These are phyloP conservation scores for Pholiota molesta DNA, from an alignment of 768 basidiomycete species.

Conservation along the genomic window DNA sequence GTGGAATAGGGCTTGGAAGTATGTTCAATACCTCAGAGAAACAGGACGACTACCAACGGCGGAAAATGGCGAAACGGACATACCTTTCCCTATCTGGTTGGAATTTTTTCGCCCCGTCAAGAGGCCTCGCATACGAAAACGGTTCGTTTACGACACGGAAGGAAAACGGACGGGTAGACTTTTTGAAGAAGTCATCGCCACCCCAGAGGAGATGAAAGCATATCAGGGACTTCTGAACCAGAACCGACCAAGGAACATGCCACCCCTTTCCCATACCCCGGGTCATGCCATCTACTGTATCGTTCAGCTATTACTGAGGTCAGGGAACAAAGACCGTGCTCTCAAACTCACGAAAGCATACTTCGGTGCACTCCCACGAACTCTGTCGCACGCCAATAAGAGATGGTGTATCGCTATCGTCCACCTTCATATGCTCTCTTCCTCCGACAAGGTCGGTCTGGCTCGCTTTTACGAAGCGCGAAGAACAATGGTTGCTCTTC, in stretches of 20 bases:
- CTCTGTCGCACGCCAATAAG: slow-evolving; percentile 37
- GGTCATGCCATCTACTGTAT: slow-evolving; percentile 48
- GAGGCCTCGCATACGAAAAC: slow-evolving; percentile 31
- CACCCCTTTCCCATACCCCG: slow-evolving; percentile 35
- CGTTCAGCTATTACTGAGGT: slow-evolving; percentile 48
- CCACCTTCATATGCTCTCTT: slow-evolving; percentile 48
- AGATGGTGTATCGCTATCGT: slow-evolving; percentile 53
- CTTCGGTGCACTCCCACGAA: slow-evolving; percentile 49
- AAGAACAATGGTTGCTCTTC: slow-evolving; percentile 45
- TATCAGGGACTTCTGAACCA: slow-evolving; percentile 21
- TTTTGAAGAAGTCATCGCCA: slow-evolving; percentile 10
- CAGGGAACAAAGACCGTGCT: slow-evolving; percentile 42
- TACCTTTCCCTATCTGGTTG: slow-evolving; percentile 58
- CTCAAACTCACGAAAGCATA: slow-evolving; percentile 49
- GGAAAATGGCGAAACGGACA: slow-evolving; percentile 14
- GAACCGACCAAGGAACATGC: slow-evolving; percentile 20
- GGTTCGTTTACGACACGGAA: slow-evolving; percentile 8
- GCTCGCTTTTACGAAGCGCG: slow-evolving; percentile 47
- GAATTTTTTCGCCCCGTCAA: slow-evolving; percentile 54
- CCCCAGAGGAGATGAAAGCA: slow-evolving; percentile 8
- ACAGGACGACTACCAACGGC: slow-evolving; percentile 16
- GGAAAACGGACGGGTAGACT: slow-evolving; percentile 7
- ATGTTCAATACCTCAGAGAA: slow-evolving; percentile 30
- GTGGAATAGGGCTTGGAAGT: slow-evolving; percentile 63
- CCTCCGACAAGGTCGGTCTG: slow-evolving; percentile 38